These are phyloP conservation scores for Brassica balearica DNA, from an alignment of 441 rosid genomes.

Conservation along the genomic window DNA sequence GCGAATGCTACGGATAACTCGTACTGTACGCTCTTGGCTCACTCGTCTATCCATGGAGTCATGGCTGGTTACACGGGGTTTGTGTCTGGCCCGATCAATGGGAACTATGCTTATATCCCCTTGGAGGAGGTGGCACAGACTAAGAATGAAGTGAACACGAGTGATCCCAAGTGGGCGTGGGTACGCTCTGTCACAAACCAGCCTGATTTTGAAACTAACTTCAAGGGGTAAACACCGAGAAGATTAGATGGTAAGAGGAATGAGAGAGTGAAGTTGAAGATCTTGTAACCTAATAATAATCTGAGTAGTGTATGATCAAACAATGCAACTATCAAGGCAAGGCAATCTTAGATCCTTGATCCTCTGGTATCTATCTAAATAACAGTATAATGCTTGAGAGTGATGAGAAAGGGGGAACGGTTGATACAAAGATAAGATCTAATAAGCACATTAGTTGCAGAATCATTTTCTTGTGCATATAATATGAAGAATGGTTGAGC, in stretches of 20 bases:
- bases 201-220: constrained; percentile 63
- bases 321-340: constrained; percentile 25
- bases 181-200: constrained; percentile 83
- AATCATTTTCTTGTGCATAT: constrained; percentile 23
- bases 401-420: not conserved
- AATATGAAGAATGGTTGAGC: constrained; percentile 34
- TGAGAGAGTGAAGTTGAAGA: constrained; percentile 32
- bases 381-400: constrained; percentile 11
- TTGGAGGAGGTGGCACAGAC: constrained; percentile 70
- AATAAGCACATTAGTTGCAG: constrained; percentile 20
- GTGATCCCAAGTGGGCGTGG: constrained; percentile 92
- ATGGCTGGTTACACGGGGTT: constrained; percentile 92
- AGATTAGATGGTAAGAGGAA: constrained; percentile 15
- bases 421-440: constrained; percentile 11
- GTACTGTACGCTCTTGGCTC: constrained; percentile 86
- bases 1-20: constrained; percentile 81
- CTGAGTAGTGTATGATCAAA: constrained; percentile 24
- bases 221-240: constrained; percentile 6
- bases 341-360: constrained; percentile 12
- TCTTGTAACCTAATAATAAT: constrained; percentile 32
- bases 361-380: constrained; percentile 5
- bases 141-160: constrained; percentile 64
- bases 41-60: constrained; percentile 87
- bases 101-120: constrained; percentile 84
- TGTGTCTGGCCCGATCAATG: constrained; percentile 82